These are phyloP conservation scores for Beta vulgaris DNA, from an alignment of 148 eudicot species.

Conservation along the genomic window DNA sequence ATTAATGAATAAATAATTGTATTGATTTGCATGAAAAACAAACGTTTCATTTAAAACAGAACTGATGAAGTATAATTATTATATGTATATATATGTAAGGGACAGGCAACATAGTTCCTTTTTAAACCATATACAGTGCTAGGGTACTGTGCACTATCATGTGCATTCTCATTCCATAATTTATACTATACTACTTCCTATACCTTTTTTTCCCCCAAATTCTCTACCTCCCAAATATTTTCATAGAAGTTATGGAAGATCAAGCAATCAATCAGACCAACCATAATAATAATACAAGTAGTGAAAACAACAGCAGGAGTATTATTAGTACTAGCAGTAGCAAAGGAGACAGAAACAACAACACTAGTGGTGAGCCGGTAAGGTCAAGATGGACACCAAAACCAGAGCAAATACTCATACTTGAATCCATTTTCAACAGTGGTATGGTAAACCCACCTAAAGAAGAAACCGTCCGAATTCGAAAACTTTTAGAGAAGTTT, in stretches of 20 bases:
- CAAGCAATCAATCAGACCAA: background rate
- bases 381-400: constrained; percentile 89
- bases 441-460: constrained; percentile 94
- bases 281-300: constrained; percentile 1
- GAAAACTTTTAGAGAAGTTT: constrained; percentile 66
- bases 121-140: constrained; percentile 11
- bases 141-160: constrained; percentile 28
- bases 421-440: constrained; percentile 83
- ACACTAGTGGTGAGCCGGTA: constrained; percentile 40
- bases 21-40: too few relatives aligned
- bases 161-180: constrained; percentile 22
- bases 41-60: too few relatives aligned
- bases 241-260: constrained; percentile 23
- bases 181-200: constrained; percentile 1
- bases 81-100: too few relatives aligned
- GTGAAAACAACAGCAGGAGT: background rate
- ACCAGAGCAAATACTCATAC: constrained; percentile 81
- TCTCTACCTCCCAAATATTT: constrained; percentile 7
- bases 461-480: constrained; percentile 74
- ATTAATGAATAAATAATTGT: too few relatives aligned
- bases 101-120: background rate
- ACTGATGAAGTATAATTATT: too few relatives aligned
- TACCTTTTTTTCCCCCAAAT: background rate
- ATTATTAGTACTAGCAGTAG: background rate
- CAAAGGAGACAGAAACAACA: background rate